Conservation (phyloP, 257 asterid genomes). For the Nicotiana otophora region DNA sequence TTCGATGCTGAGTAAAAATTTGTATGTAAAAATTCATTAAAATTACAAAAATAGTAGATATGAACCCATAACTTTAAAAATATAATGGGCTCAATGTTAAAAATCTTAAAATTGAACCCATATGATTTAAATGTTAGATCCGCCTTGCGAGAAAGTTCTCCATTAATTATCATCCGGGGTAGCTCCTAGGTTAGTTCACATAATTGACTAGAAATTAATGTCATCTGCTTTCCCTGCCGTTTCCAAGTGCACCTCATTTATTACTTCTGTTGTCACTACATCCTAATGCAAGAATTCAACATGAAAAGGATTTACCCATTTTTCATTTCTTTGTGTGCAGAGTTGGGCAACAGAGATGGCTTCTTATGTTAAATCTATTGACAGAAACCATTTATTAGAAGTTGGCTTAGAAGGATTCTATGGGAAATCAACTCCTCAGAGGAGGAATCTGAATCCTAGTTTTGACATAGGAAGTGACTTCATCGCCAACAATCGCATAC, state of each 20-base stretch:
- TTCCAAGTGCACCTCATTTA: background rate
- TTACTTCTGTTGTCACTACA: background rate
- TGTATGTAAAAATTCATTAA: too few species aligned
- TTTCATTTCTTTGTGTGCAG: conserved; percentile 21
- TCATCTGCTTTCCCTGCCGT: background rate
- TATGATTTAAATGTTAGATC: too few species aligned
- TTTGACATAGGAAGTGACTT: conserved; percentile 70
- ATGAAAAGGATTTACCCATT: background rate
- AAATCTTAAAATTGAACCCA: too few species aligned
- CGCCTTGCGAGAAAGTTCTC: background rate
- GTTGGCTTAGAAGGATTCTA: conserved; percentile 92
- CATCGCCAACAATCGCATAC: conserved; percentile 60
- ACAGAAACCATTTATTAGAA: conserved; percentile 71
- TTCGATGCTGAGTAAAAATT: too few species aligned
- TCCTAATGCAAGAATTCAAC: background rate
- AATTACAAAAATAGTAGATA: too few species aligned
- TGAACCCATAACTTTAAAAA: too few species aligned
- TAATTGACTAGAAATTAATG: conserved; percentile 7
- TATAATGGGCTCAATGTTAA: too few species aligned
- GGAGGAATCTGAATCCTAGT: conserved; percentile 46
- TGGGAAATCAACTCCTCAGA: conserved; percentile 56
- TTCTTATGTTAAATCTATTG: conserved; percentile 65
- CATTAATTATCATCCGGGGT: background rate
- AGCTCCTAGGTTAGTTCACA: background rate
- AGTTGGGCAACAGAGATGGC: conserved; percentile 91